These are phyloP conservation scores for Picea abies DNA, from an alignment of 83 land plant species.

Conservation along the genomic window DNA sequence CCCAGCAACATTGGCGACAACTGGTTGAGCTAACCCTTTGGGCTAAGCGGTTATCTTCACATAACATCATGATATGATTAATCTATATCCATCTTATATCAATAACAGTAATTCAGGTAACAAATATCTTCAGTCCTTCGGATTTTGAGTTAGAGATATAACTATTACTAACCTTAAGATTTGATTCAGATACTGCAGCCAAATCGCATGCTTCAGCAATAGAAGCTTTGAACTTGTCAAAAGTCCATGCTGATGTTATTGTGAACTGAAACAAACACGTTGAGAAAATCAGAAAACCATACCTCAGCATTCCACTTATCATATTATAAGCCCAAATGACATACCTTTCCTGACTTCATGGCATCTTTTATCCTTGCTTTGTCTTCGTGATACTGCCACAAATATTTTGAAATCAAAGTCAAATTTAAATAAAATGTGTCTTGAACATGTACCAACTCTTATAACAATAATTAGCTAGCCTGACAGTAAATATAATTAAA, in stretches of 20 bases:
- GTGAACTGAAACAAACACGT: conserved; percentile 43
- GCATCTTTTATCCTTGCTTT: conserved; percentile 82
- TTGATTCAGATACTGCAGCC: conserved; percentile 75
- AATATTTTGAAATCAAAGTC: neutral
- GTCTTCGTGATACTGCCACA: conserved; percentile 86
- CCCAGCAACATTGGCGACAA: too few relatives aligned
- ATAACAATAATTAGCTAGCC: neutral
- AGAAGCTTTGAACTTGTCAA: conserved; percentile 85
- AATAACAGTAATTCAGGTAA: too few relatives aligned
- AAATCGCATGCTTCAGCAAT: conserved; percentile 59
- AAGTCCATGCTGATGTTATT: conserved; percentile 70
- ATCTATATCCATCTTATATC: too few relatives aligned
- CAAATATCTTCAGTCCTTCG: too few relatives aligned
- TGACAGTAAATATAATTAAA: neutral
- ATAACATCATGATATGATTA: too few relatives aligned
- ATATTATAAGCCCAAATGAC: neutral
- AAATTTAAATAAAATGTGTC: neutral
- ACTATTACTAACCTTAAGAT: conserved; percentile 71
- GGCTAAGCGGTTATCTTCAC: too few relatives aligned
- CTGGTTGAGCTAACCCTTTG: too few relatives aligned
- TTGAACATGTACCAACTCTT: neutral
- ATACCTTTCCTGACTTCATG: conserved; percentile 81
- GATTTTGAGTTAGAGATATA: neutral
- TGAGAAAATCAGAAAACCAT: neutral
- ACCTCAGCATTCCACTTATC: neutral